Evolutionary conservation across 176 grass and related monocot species (phyloP).

Genomic region (Hordeum vulgare): DNA sequence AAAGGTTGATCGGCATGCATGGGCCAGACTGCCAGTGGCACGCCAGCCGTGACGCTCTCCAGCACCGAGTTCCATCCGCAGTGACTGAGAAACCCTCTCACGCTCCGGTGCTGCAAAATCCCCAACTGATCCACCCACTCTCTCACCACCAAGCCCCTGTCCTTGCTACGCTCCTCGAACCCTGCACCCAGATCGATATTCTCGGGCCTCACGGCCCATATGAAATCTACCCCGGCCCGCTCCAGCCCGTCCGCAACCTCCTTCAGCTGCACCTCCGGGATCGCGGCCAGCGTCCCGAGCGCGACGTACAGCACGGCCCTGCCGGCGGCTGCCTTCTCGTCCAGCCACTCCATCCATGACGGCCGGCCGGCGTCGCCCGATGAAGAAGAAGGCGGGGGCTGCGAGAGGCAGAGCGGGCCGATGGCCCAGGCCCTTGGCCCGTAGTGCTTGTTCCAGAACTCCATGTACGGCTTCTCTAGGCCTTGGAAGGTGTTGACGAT

Average conservation of each 20-base stretch:
- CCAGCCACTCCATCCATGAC: slow-evolving; percentile 39
- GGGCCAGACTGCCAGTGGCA: slow-evolving; percentile 55
- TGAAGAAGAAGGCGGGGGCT: rapidly evolving
- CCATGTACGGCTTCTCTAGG: slow-evolving; percentile 38
- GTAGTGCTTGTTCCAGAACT: slow-evolving; percentile 18
- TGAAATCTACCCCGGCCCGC: slow-evolving; percentile 28
- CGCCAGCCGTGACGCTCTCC: slow-evolving; percentile 25
- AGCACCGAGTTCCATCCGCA: slow-evolving; percentile 76
- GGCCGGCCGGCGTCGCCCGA: background rate
- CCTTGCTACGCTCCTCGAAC: slow-evolving; percentile 30
- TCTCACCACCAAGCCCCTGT: slow-evolving; percentile 31
- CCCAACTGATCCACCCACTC: slow-evolving; percentile 57
- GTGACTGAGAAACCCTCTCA: slow-evolving; percentile 57
- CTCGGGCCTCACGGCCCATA: slow-evolving; percentile 40
- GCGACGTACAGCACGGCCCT: slow-evolving; percentile 46
- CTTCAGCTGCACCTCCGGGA: slow-evolving; percentile 33
- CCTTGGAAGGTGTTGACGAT: slow-evolving; percentile 53
- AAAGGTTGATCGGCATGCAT: slow-evolving; percentile 49
- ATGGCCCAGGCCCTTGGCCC: slow-evolving; percentile 14
- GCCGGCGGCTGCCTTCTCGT: slow-evolving; percentile 20
- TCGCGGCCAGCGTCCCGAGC: slow-evolving; percentile 29
- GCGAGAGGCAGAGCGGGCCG: slow-evolving; percentile 48
- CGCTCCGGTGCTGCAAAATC: slow-evolving; percentile 27
- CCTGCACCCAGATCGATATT: background rate
- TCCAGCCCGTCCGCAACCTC: slow-evolving; percentile 39